Evolutionary conservation across 306 rosid species (phyloP), one percentile per base, ranked within the genome.

Genomic region (Pterocarpus santalinus): DNA sequence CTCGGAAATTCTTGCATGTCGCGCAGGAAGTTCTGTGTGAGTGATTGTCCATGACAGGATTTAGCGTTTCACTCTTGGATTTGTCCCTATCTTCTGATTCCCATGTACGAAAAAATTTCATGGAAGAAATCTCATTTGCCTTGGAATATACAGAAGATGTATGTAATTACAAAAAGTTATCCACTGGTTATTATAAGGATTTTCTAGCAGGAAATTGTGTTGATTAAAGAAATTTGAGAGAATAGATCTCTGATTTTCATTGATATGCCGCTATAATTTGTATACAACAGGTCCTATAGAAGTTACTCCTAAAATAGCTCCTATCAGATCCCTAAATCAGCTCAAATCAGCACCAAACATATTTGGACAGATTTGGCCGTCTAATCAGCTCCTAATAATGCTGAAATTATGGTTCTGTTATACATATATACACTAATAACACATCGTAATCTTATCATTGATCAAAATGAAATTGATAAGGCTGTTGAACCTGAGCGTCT

Each of bases 21-120:
- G 94, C 95, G 4, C 97, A 93, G 67, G 84, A 81, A 72, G 91
- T 87, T 83, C 94, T 95, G 46, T 91, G 94, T 82, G 97, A 95
- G 81, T 93, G 97, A 95, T 75, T 93, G 78, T 90, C 94, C 53
- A 89, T 84, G 89, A 87, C 86, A 77, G 99, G 99, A 53, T 92
- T 93, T 75, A 95, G 97, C 53, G 97, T 93, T 79, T 95, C 97
- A 69, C 92, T 95, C 47, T 70, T 87, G 13, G 97, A 95, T 51
- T 52, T 95, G 83, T 85, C 89, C 82, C 91, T 95, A 12, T 80
- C 97, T 44, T 61, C 86, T 1, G 92, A 93, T 69, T 82, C 86
- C 17, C 34, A 66, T 73, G 89, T 87, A 2, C 84, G 92, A 7
- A 85, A 90, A 72, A 95, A 91, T 83, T 82, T 95, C 95, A 89